Evolutionary conservation across 2,329 filamentous ascomycete genomes (phyloP).

Genomic region (Bipolaris sorokiniana): DNA sequence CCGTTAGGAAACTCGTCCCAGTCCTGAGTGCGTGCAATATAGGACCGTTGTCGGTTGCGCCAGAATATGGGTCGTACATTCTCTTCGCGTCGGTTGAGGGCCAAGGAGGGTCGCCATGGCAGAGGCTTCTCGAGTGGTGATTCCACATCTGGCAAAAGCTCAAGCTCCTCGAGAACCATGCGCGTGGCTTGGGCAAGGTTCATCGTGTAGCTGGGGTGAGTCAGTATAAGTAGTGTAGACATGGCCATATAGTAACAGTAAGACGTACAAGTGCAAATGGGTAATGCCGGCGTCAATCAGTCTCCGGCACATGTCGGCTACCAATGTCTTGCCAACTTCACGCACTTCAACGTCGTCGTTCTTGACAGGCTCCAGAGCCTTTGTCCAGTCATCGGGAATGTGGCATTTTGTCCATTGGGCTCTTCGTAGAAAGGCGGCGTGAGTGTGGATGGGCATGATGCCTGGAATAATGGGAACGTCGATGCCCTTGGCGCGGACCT

Average conservation of each 20-base stretch:
- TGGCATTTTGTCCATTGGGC: slow-evolving; percentile 90
- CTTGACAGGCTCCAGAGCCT: slow-evolving; percentile 87
- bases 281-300: slow-evolving; percentile 81
- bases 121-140: slow-evolving; percentile 86
- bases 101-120: slow-evolving; percentile 95
- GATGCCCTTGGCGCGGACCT: slow-evolving; percentile 84
- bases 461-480: slow-evolving; percentile 82
- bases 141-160: slow-evolving; percentile 77
- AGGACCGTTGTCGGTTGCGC: slow-evolving; percentile 95
- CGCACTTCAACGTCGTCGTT: slow-evolving; percentile 94
- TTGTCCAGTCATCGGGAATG: slow-evolving; percentile 80
- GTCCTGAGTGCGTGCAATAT: slow-evolving; percentile 92
- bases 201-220: slow-evolving; percentile 79
- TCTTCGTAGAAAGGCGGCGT: slow-evolving; percentile 87
- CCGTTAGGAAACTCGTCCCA: slow-evolving; percentile 99
- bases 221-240: slow-evolving; percentile 13
- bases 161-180: slow-evolving; percentile 90
- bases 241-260: neutral
- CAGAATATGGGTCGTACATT: slow-evolving; percentile 99
- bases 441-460: slow-evolving; percentile 94
- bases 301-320: slow-evolving; percentile 88
- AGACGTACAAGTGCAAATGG: slow-evolving; percentile 81
- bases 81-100: slow-evolving; percentile 84
- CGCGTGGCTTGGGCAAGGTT: slow-evolving; percentile 93
- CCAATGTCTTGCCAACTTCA: slow-evolving; percentile 83